Evolutionary conservation across 2,329 filamentous ascomycete species (phyloP).

Genomic region (Exserohilum rostratum): DNA sequence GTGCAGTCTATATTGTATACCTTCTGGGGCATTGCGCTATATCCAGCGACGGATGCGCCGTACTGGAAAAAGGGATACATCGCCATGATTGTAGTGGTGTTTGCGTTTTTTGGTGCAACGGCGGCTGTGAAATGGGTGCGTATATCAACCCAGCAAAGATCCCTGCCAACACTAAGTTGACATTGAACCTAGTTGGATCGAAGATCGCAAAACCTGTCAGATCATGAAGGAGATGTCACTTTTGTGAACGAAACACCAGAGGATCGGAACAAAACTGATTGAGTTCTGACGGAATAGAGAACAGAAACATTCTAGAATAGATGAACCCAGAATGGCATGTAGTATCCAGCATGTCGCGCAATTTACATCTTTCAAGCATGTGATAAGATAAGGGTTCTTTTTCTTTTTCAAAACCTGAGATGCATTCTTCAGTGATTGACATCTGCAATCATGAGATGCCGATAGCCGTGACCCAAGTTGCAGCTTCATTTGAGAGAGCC

Average conservation of each 20-base stretch:
- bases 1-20: constrained; percentile 51
- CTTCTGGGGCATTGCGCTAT: constrained; percentile 55
- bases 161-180: neutral
- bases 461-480: too few relatives aligned
- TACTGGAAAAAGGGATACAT: constrained; percentile 52
- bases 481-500: too few relatives aligned
- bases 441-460: too few relatives aligned
- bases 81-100: constrained; percentile 43
- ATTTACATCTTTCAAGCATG: too few relatives aligned
- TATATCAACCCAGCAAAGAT: neutral
- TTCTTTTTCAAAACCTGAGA: too few relatives aligned
- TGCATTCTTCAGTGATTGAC: too few relatives aligned
- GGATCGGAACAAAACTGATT: neutral
- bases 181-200: neutral
- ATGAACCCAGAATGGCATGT: neutral
- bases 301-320: too few relatives aligned
- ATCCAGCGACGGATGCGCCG: constrained; percentile 52
- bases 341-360: neutral
- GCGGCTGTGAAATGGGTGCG: constrained; percentile 31
- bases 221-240: neutral
- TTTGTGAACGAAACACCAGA: neutral
- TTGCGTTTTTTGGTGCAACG: constrained; percentile 34
- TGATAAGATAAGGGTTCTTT: too few relatives aligned
- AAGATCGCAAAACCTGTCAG: neutral
- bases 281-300: neutral